Evolutionary conservation across 192 early-diverging fungal species (phyloP).

Genomic region (Mortierella hygrophila): DNA sequence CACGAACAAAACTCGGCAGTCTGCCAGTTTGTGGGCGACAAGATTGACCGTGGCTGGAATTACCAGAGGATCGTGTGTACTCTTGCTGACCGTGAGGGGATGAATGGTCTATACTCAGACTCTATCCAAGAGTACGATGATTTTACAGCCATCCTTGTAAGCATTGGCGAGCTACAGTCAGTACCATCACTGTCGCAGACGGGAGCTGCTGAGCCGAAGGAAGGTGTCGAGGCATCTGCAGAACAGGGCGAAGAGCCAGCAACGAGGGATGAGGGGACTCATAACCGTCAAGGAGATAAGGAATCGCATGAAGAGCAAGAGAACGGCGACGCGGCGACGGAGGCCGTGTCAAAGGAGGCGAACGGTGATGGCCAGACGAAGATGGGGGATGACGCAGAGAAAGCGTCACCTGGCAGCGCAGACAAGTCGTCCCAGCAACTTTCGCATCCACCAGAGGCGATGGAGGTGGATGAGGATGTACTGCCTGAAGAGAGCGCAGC

Average conservation of each 20-base stretch:
- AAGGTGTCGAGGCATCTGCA: neutral
- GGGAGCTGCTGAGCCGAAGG: neutral
- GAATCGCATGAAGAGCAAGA: neutral
- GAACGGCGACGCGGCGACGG: neutral
- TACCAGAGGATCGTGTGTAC: slow-evolving; percentile 58
- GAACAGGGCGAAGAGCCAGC: neutral
- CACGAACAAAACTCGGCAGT: slow-evolving; percentile 65
- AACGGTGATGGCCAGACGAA: neutral
- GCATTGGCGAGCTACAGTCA: slow-evolving; percentile 13
- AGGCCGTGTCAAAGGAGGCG: neutral
- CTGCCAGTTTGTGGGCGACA: slow-evolving; percentile 61
- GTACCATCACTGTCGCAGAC: neutral
- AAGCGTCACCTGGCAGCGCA: neutral
- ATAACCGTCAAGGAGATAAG: neutral
- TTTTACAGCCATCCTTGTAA: slow-evolving; percentile 65
- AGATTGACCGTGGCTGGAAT: slow-evolving; percentile 66
- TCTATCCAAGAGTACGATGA: slow-evolving; percentile 70
- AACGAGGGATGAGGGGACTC: neutral
- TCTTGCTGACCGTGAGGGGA: slow-evolving; percentile 65
- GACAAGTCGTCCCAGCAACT: neutral
- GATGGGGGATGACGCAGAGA: neutral
- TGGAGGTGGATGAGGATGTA: slow-evolving; percentile 9
- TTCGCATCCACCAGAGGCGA: neutral
- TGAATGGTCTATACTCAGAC: slow-evolving; percentile 60
- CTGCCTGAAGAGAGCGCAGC: neutral